These are phyloP conservation scores for Gynochthodes officinalis DNA, from an alignment of 257 asterid genomes.

Conservation along the genomic window DNA sequence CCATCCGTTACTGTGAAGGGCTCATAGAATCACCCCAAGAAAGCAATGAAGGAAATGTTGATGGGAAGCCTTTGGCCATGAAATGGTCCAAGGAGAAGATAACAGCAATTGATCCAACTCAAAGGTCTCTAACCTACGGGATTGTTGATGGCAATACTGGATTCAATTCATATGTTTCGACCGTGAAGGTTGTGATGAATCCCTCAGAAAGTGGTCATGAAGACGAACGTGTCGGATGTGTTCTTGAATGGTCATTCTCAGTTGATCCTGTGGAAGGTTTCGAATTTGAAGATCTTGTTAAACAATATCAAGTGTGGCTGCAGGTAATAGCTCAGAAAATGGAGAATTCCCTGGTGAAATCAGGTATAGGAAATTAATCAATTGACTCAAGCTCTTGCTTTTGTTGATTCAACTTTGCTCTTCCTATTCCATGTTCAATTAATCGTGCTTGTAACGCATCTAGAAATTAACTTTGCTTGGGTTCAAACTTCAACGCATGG, in stretches of 20 bases:
- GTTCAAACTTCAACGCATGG: too few relatives aligned
- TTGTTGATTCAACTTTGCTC: too few relatives aligned
- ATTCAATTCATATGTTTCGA: slow-evolving; percentile 52
- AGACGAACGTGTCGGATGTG: slow-evolving; percentile 20
- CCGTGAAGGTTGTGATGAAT: slow-evolving; percentile 25
- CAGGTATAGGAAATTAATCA: not conserved
- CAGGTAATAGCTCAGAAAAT: slow-evolving; percentile 50
- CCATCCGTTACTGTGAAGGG: slow-evolving; percentile 62
- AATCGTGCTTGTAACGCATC: too few relatives aligned
- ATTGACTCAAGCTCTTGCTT: too few relatives aligned
- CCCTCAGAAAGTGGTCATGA: not conserved
- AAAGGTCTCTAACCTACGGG: slow-evolving; percentile 48
- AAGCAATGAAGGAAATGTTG: not conserved
- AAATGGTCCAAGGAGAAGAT: slow-evolving; percentile 59
- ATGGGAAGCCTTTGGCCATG: not conserved
- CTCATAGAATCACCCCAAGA: slow-evolving; percentile 31
- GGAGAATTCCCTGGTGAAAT: slow-evolving; percentile 38
- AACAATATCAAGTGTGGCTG: slow-evolving; percentile 39
- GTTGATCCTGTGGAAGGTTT: slow-evolving; percentile 67
- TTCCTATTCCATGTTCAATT: too few relatives aligned
- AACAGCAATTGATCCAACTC: slow-evolving; percentile 26
- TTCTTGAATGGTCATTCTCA: slow-evolving; percentile 56
- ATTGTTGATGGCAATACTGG: slow-evolving; percentile 60
- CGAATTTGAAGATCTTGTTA: slow-evolving; percentile 48
- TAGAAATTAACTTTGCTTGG: too few relatives aligned